Conservation (phyloP, 768 basidiomycete genomes). For the Lepiota venenata region DNA sequence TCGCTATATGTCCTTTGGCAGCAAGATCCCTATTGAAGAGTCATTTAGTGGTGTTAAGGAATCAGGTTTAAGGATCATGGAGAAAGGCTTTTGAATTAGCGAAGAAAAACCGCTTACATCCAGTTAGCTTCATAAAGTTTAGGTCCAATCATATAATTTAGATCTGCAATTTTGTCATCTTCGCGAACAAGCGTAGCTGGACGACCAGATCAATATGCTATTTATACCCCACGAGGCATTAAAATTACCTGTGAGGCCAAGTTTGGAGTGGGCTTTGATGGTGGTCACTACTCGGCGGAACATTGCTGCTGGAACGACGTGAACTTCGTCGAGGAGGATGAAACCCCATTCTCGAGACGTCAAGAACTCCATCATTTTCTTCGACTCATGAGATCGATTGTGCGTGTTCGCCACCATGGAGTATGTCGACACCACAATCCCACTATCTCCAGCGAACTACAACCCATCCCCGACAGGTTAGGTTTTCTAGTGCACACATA, state of each 20-base stretch:
- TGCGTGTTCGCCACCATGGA: conserved; percentile 99
- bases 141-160: conserved; percentile 99
- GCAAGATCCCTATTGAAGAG: conserved; percentile 71
- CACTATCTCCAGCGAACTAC: conserved; percentile 94
- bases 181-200: conserved; percentile 96
- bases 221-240: conserved; percentile 4
- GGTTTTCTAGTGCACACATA: neutral
- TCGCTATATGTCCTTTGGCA: conserved; percentile 98
- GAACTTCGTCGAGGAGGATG: conserved; percentile 95
- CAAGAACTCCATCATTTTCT: conserved; percentile 99
- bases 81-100: neutral
- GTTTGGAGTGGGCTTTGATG: conserved; percentile 98
- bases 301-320: conserved; percentile 98
- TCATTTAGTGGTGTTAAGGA: conserved; percentile 12
- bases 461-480: conserved; percentile 8
- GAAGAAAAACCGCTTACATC: conserved; percentile 56
- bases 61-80: conserved; percentile 10
- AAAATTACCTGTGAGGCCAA: conserved; percentile 85
- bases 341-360: conserved; percentile 99
- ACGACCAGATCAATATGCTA: neutral
- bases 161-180: conserved; percentile 97
- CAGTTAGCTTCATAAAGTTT: conserved; percentile 99
- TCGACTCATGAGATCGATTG: conserved; percentile 97
- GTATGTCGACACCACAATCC: conserved; percentile 98
- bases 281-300: conserved; percentile 97